Evolutionary conservation across 306 rosid genomes (phyloP).

Genomic region (Mimosa bimucronata): DNA sequence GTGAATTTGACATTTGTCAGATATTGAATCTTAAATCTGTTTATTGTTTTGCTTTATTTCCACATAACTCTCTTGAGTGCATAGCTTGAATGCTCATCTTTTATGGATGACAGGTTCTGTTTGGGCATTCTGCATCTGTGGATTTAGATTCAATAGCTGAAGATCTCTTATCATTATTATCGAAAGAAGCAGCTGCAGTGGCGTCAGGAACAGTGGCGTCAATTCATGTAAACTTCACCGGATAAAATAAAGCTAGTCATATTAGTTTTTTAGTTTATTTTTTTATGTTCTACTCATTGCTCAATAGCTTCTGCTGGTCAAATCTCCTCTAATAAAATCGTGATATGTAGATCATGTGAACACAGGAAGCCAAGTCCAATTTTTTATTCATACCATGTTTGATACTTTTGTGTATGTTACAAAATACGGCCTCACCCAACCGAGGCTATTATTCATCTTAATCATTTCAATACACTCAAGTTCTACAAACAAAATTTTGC

Average conservation of each 20-base stretch:
- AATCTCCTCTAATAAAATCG: background rate
- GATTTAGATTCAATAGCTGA: conserved; percentile 64
- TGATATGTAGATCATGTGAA: background rate
- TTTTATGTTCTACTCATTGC: background rate
- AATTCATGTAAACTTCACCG: too few relatives aligned
- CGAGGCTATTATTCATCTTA: background rate
- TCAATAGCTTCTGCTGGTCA: background rate
- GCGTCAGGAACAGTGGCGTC: conserved; percentile 65
- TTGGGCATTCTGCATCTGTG: conserved; percentile 70
- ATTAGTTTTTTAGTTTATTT: too few relatives aligned
- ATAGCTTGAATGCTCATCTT: background rate
- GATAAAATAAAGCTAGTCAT: too few relatives aligned
- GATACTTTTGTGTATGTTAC: background rate
- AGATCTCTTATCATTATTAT: conserved; percentile 65
- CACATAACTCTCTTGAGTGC: background rate
- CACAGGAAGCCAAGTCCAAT: background rate
- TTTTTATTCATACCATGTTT: background rate
- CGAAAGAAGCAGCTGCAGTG: conserved; percentile 45
- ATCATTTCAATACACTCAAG: background rate
- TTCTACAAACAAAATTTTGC: background rate
- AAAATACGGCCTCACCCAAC: background rate
- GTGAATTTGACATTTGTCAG: conserved; percentile 3
- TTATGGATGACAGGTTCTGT: conserved; percentile 67
- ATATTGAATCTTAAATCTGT: background rate
- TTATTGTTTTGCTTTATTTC: background rate